These are phyloP conservation scores for Pestalotiopsis sp. DNA, from an alignment of 2,329 filamentous ascomycete genomes.

Conservation along the genomic window DNA sequence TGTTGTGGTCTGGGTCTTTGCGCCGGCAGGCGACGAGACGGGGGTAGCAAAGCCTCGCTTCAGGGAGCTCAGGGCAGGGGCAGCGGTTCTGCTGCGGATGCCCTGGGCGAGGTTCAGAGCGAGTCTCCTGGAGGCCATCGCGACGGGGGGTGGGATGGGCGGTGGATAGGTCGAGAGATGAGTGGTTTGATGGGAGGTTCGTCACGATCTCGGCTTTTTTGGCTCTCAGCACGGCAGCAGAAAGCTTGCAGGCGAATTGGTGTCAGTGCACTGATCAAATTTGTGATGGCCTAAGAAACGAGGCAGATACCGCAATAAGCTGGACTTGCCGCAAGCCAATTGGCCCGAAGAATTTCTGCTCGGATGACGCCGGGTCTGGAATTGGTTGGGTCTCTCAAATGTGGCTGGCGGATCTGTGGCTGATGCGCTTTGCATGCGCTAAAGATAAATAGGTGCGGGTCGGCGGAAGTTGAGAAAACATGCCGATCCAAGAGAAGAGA, in stretches of 20 bases:
- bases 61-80: constrained; percentile 76
- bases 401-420: not conserved
- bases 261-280: constrained; percentile 10
- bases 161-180: constrained; percentile 50
- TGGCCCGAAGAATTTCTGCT: constrained; percentile 8
- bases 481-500: not conserved
- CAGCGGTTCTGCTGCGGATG: constrained; percentile 83
- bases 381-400: not conserved
- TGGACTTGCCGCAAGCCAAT: constrained; percentile 9
- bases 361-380: constrained; percentile 4
- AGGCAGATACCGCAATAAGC: constrained; percentile 12
- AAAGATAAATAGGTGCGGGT: not conserved
- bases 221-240: constrained; percentile 8
- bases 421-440: not conserved
- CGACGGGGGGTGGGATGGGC: constrained; percentile 34
- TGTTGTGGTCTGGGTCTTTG: constrained; percentile 94
- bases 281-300: constrained; percentile 26
- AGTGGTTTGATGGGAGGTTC: constrained; percentile 54
- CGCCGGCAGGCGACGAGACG: constrained; percentile 61
- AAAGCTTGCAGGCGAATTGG: constrained; percentile 6
- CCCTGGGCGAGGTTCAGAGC: constrained; percentile 91
- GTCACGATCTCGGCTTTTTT: constrained; percentile 25
- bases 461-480: not conserved
- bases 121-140: constrained; percentile 96
- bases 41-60: constrained; percentile 90